Conservation (phyloP, 108 stramenopile genomes). For the Cyclotella cryptica region DNA sequence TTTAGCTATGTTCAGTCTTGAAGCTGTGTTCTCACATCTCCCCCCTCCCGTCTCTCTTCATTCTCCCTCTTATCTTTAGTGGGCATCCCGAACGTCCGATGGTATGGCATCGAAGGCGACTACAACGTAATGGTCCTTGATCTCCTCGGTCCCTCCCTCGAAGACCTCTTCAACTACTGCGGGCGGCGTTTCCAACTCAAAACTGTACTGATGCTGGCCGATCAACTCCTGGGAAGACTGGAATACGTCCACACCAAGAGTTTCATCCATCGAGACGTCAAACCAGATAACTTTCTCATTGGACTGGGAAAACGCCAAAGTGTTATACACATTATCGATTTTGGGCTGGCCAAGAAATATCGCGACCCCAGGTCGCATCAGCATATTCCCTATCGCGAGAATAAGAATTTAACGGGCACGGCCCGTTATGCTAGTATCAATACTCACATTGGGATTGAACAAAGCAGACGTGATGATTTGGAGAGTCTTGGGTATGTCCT, state of each 20-base stretch:
- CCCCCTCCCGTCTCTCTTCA: not conserved
- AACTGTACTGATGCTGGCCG: conserved; percentile 97
- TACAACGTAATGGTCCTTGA: conserved; percentile 99
- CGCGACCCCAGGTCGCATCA: conserved; percentile 99
- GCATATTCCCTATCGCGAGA: conserved; percentile 99
- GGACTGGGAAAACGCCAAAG: conserved; percentile 97
- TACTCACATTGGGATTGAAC: conserved; percentile 98
- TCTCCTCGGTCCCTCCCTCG: conserved; percentile 97
- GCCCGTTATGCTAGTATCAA: conserved; percentile 99
- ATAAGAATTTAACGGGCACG: conserved; percentile 99
- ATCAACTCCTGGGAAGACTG: conserved; percentile 96
- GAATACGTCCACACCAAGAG: conserved; percentile 99
- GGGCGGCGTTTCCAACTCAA: conserved; percentile 97
- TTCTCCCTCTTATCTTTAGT: conserved; percentile 54
- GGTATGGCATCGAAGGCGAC: conserved; percentile 99
- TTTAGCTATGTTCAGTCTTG: no score
- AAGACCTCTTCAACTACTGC: conserved; percentile 99
- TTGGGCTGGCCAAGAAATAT: conserved; percentile 99
- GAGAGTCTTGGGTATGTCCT: conserved; percentile 99
- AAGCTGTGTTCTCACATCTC: not conserved
- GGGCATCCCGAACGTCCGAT: conserved; percentile 98
- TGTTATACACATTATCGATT: conserved; percentile 99
- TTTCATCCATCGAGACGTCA: conserved; percentile 99
- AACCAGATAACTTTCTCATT: conserved; percentile 99
- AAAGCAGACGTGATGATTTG: conserved; percentile 97